Evolutionary conservation across 257 asterid species (phyloP).

Genomic region (Capsicum rhomboideum): DNA sequence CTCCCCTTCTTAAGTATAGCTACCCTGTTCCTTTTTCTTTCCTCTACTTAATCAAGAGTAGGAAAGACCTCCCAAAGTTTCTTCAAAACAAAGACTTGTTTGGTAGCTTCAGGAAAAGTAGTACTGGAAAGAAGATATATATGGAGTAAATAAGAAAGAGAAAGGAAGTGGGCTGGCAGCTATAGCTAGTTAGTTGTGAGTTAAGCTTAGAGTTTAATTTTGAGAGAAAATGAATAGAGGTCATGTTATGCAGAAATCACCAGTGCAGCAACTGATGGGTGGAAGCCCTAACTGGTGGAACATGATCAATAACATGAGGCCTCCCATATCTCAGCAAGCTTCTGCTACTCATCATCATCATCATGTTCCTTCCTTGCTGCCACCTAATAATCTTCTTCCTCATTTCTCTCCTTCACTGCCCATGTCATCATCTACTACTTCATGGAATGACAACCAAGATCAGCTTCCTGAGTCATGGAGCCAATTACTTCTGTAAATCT

Average conservation of each 20-base stretch:
- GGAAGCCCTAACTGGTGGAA: constrained; percentile 60
- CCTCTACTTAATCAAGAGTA: constrained; percentile 48
- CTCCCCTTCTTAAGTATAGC: constrained; percentile 8
- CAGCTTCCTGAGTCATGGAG: constrained; percentile 62
- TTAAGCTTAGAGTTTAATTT: not conserved
- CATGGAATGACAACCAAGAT: constrained; percentile 43
- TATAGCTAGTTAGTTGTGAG: constrained; percentile 9
- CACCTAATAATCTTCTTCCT: constrained; percentile 23
- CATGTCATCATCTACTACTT: constrained; percentile 12
- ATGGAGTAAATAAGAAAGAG: constrained; percentile 7
- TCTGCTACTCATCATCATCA: too few relatives aligned
- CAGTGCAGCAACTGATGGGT: constrained; percentile 52
- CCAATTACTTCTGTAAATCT: constrained; percentile 52
- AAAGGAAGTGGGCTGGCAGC: too few relatives aligned
- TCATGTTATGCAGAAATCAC: constrained; percentile 37
- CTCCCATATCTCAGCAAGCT: constrained; percentile 14
- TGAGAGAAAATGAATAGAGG: constrained; percentile 46
- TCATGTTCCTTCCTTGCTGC: constrained; percentile 13
- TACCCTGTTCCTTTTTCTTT: not conserved
- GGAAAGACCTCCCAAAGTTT: constrained; percentile 36
- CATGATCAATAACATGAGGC: constrained; percentile 26
- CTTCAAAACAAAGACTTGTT: constrained; percentile 23
- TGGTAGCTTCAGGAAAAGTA: constrained; percentile 28
- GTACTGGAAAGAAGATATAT: constrained; percentile 20
- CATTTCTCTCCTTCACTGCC: constrained; percentile 12